Conservation (phyloP, 1,284 basidiomycete genomes). For the Rhodotorula sp. region DNA sequence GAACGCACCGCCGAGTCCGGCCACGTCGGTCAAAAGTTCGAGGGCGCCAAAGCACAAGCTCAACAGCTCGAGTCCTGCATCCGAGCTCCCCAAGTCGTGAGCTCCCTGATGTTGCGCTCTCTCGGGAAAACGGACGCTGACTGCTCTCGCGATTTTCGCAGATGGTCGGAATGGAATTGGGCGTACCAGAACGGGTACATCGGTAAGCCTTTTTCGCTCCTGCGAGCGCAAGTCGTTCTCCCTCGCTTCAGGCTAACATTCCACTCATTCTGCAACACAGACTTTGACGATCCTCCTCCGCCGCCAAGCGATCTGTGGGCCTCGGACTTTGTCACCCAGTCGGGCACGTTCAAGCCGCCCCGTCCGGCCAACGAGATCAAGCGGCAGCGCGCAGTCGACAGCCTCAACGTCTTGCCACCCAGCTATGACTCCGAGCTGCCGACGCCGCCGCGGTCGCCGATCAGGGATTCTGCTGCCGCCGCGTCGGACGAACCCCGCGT, state of each 20-base stretch:
- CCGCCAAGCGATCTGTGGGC: constrained; percentile 28
- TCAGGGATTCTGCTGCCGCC: too few species aligned
- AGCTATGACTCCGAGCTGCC: background rate
- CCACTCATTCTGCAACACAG: background rate
- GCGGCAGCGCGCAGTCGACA: constrained; percentile 36
- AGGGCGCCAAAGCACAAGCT: constrained; percentile 6
- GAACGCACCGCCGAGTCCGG: background rate
- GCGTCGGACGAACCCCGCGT: background rate
- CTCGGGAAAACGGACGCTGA: background rate
- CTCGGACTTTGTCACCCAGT: constrained; percentile 9
- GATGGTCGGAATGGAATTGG: constrained; percentile 33
- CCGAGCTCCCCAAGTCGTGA: constrained; percentile 30
- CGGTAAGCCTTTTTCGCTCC: background rate
- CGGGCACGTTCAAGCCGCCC: constrained; percentile 32
- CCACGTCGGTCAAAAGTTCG: background rate
- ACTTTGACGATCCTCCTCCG: constrained; percentile 37
- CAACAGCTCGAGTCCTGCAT: constrained; percentile 25
- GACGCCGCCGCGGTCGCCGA: background rate
- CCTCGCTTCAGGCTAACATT: background rate
- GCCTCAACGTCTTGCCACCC: constrained; percentile 11
- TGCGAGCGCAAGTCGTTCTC: background rate
- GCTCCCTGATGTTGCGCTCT: background rate
- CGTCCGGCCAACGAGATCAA: constrained; percentile 21
- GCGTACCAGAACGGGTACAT: constrained; percentile 25
- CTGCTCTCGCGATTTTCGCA: background rate